phyloP scores from a whole-genome alignment of 164 flowering plant genomes.

The Sedum album region DNA sequence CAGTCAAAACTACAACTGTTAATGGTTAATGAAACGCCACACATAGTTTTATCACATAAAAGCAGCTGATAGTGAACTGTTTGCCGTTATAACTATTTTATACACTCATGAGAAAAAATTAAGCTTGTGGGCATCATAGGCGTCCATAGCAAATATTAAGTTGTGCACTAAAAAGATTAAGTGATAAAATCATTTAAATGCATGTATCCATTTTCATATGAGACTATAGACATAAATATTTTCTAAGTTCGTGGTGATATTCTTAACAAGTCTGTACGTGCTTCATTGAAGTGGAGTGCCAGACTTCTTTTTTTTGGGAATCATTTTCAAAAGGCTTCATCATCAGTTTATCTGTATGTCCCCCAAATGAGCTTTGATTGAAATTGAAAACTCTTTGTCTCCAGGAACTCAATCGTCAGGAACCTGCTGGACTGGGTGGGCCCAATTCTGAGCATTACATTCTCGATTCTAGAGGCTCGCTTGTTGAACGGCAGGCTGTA shows the following conservation, averaged over 20 bases:
- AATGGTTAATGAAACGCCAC: not conserved
- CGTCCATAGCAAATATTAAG: no score
- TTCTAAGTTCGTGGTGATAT: not conserved
- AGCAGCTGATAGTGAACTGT: not conserved
- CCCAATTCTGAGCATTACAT: constrained; percentile 65
- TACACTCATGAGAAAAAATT: not conserved
- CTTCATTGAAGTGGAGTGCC: not conserved
- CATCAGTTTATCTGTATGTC: not conserved
- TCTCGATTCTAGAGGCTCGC: constrained; percentile 86
- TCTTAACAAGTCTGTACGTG: not conserved
- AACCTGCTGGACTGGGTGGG: constrained; percentile 88
- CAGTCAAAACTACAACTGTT: not conserved
- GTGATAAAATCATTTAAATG: not conserved
- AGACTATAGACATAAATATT: not conserved
- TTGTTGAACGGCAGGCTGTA: constrained; percentile 83
- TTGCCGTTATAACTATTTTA: not conserved
- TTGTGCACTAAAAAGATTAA: not conserved
- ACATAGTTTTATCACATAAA: not conserved
- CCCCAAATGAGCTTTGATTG: not conserved
- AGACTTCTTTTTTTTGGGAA: not conserved
- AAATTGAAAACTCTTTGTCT: not conserved
- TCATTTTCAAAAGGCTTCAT: not conserved
- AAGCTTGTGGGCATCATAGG: not conserved
- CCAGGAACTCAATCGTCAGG: constrained; percentile 85
- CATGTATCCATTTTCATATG: not conserved